phyloP scores from a whole-genome alignment of 768 basidiomycete genomes.

The Amanita muscaria region DNA sequence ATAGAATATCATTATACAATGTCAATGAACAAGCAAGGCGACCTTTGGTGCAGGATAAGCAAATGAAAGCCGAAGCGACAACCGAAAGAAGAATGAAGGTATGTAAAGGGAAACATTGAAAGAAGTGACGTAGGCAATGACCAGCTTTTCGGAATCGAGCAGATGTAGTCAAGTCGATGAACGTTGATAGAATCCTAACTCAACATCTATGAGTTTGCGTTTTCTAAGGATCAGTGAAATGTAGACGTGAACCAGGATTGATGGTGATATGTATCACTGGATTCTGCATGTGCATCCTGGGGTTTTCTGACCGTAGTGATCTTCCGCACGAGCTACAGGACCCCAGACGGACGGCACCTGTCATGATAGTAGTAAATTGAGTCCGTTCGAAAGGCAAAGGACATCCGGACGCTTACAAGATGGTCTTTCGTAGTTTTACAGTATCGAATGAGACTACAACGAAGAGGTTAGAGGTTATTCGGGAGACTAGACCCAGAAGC shows the following conservation, averaged over 20 bases:
- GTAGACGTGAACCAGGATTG: too few species aligned
- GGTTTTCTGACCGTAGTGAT: slow-evolving; percentile 79
- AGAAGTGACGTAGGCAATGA: too few species aligned
- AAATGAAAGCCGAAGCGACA: not conserved
- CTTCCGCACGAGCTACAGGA: slow-evolving; percentile 81
- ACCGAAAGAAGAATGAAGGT: not conserved
- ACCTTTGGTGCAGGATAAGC: too few species aligned
- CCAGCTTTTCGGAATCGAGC: too few species aligned
- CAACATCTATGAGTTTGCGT: too few species aligned
- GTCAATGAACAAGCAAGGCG: too few species aligned
- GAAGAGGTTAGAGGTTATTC: slow-evolving; percentile 5
- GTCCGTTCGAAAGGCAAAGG: not conserved
- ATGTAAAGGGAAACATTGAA: not conserved
- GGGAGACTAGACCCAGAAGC: not conserved
- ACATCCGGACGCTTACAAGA: slow-evolving; percentile 25
- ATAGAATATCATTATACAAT: not conserved
- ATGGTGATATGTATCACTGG: too few species aligned
- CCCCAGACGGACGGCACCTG: slow-evolving; percentile 97
- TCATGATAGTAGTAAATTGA: slow-evolving; percentile 4
- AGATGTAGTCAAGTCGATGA: too few species aligned
- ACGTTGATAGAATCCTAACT: not conserved
- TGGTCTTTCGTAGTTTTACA: slow-evolving; percentile 93
- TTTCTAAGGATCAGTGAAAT: too few species aligned
- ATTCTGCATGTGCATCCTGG: slow-evolving; percentile 51
- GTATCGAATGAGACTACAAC: slow-evolving; percentile 77